These are phyloP conservation scores for Taphrina flavorubra DNA, from an alignment of 1,139 yeast genomes.

Conservation along the genomic window DNA sequence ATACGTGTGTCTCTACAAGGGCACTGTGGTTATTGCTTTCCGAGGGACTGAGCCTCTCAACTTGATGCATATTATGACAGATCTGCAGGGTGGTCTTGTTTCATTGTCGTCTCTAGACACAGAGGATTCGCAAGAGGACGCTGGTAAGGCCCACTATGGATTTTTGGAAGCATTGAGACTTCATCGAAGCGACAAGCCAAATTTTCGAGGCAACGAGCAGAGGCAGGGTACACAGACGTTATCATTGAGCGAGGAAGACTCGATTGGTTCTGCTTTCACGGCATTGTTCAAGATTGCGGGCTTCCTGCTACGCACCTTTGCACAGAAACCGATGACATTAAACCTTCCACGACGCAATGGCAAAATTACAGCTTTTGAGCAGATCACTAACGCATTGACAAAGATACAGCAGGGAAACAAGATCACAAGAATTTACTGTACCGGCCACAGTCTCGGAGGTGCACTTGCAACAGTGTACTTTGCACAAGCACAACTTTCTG, in stretches of 20 bases:
- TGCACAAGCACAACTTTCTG: conserved; percentile 36
- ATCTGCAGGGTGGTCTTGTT: conserved; percentile 35
- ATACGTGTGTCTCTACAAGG: conserved; percentile 20
- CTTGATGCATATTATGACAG: conserved; percentile 39
- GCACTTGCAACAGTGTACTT: conserved; percentile 36
- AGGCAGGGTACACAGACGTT: conserved; percentile 8
- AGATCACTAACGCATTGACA: conserved; percentile 11
- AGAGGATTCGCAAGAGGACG: conserved; percentile 11
- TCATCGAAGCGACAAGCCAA: conserved; percentile 23
- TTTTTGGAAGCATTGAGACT: conserved; percentile 38
- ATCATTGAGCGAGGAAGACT: conserved; percentile 19
- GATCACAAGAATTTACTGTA: conserved; percentile 15
- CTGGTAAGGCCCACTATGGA: conserved; percentile 39
- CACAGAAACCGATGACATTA: conserved; percentile 28
- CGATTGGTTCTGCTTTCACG: conserved; percentile 24
- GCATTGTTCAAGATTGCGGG: conserved; percentile 30
- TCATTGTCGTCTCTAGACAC: conserved; percentile 22
- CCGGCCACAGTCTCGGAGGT: conserved; percentile 38
- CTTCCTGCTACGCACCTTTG: conserved; percentile 15
- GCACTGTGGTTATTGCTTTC: conserved; percentile 28
- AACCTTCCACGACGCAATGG: conserved; percentile 30
- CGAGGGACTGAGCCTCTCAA: conserved; percentile 40
- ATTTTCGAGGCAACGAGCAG: background rate
- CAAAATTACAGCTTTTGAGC: conserved; percentile 39
- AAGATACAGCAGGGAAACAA: background rate